Evolutionary conservation across 257 asterid species (phyloP).

Genomic region (Nicotiana noctiflora): DNA sequence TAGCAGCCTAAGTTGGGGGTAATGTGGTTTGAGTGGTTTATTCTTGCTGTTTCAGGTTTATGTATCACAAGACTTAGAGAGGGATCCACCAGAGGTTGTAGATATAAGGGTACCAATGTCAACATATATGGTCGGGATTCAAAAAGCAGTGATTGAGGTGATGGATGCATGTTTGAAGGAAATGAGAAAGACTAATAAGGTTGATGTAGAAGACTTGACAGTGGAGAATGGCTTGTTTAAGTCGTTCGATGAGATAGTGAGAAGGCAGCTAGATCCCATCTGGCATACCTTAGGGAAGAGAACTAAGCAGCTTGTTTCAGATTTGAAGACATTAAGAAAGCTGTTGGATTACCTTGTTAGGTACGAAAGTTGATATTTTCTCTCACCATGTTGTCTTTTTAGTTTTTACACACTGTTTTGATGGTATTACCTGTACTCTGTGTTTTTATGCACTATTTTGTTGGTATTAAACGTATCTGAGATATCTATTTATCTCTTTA

Average conservation of each 20-base stretch:
- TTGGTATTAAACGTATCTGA: background rate
- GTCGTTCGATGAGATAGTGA: constrained; percentile 92
- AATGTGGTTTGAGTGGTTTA: background rate
- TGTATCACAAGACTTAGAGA: constrained; percentile 89
- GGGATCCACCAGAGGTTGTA: constrained; percentile 85
- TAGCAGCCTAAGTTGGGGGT: background rate
- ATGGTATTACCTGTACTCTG: background rate
- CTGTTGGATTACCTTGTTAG: constrained; percentile 91
- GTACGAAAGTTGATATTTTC: constrained; percentile 25
- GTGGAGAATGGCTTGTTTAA: constrained; percentile 95
- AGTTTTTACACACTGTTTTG: background rate
- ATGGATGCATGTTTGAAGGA: constrained; percentile 97
- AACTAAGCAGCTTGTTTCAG: constrained; percentile 94
- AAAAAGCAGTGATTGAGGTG: constrained; percentile 84
- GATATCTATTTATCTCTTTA: background rate
- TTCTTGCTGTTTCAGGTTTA: constrained; percentile 45
- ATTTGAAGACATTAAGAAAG: constrained; percentile 88
- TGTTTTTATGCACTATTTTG: background rate
- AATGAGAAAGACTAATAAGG: constrained; percentile 96
- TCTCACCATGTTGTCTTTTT: constrained; percentile 3
- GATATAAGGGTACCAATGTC: constrained; percentile 96
- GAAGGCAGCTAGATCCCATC: constrained; percentile 93
- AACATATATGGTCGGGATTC: constrained; percentile 71
- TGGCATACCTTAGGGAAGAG: constrained; percentile 97
- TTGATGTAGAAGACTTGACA: constrained; percentile 90